Base-by-base conservation (phyloP, 441 rosid species). In the Jatropha podagrica region DNA sequence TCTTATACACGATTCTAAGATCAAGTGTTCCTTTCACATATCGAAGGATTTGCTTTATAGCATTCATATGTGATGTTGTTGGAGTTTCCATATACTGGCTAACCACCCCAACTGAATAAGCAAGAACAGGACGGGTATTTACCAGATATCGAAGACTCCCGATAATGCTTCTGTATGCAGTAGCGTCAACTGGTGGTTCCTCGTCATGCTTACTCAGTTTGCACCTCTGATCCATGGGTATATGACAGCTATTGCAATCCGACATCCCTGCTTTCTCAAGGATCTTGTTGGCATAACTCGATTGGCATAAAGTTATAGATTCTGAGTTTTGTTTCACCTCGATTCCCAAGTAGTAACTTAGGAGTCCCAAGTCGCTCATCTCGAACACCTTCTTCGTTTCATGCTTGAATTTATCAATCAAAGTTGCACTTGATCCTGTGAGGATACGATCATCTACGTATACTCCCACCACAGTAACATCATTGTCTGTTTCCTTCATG, bases 261-360 rank as follows among this genome's bases (percentile, higher is more conserved):
- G 2, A 27, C 55, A 51, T 51, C 55, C 61, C 27, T 56, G 27
- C 61, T 56, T 56, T 56, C 27, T 56, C 61, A 56, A 56, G 61
- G 4, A 17, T n/a, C 26, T 17, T 56, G 20, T n/a, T 56, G 27
- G n/a, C n/a, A n/a, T n/a, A n/a, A n/a, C n/a, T n/a, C n/a, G n/a
- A n/a, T n/a, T n/a, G n/a, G 61, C 61, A 56, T 56, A 56, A 56
- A 56, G 61, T 56, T 56, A 56, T 56, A 56, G 61, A 56, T 18
- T 56, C 61, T 56, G 27, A 56, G 27, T 56, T 37, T 15, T 63
- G 67, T 63, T 63, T 63, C 17, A 63, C 67, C 46, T 63, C 67
- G n/a, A 63, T 63, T 32, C 67, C 46, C n/a, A 63, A n/a, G 44
- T 27, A 63, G 44, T 61, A 61, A n/a, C 40, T 61, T n/a, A 61